Percentiles rank a stretch among this genome's conserved stretches.
These are phyloP conservation scores for Backusella tarrabulga DNA, from an alignment of 192 early-diverging fungal species.

Conservation along the genomic window DNA sequence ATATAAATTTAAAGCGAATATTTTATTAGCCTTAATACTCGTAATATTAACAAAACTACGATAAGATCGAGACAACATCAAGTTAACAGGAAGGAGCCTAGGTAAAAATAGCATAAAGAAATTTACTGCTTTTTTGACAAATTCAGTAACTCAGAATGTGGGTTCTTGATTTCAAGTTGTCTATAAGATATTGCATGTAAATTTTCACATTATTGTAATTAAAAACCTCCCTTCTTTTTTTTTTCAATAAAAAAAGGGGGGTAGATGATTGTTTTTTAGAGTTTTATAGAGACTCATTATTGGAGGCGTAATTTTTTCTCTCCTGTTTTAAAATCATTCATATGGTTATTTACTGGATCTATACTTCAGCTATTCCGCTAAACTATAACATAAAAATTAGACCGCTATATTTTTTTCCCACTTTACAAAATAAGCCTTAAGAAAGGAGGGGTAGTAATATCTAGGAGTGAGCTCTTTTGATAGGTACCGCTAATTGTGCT, in stretches of 20 bases:
- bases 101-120: not conserved
- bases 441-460: not conserved
- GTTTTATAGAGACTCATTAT: not conserved
- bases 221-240: too few relatives aligned
- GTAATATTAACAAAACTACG: not conserved
- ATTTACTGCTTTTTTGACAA: not conserved
- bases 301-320: not conserved
- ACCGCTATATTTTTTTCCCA: not conserved
- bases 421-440: not conserved
- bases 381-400: not conserved
- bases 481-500: not conserved
- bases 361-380: not conserved
- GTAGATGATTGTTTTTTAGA: not conserved
- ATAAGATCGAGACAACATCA: not conserved
- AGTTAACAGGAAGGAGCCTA: not conserved
- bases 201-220: too few relatives aligned
- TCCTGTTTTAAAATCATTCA: not conserved
- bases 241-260: not conserved
- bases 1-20: not conserved
- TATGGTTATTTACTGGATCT: not conserved
- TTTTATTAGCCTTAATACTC: too few relatives aligned
- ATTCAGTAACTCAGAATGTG: not conserved
- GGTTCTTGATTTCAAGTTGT: not conserved
- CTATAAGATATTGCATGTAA: too few relatives aligned
- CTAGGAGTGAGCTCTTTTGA: not conserved